Base-by-base conservation (phyloP, 345 rosid genomes). In the Gynandropsis gynandra region DNA sequence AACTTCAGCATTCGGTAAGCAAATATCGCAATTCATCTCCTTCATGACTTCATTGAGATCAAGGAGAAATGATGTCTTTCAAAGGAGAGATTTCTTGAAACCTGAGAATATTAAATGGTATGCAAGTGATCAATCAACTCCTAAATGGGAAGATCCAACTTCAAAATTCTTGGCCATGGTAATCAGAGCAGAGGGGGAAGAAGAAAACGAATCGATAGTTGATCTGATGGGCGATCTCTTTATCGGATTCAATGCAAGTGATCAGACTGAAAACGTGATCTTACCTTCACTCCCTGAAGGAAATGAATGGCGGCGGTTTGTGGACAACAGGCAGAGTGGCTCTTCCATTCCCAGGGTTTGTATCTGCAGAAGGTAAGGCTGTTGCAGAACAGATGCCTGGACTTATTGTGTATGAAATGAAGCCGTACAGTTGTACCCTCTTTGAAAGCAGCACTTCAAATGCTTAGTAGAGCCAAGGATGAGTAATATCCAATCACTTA, bases 311-410 rank as follows among this genome's bases (percentile, higher is more conserved):
- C 41, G 13, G 39, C 65, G 83, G 16, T 62, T 87, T 53, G 86
- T 85, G 1, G 95, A 87, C 59, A 87, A n/a, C n/a, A n/a, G n/a
- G n/a, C n/a, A n/a, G n/a, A n/a, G n/a, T 96, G 6, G 89, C 83
- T 64, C 80, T 87, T 62, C 85, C 86, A 5, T 87, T 70, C 61
- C 95, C 98, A 0, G 85, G 81, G 14, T 92, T 92, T 66, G 85
- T 92, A 79, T 74, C 80, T 2, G 51, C 27, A 0, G 64, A 72
- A 29, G 90, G 90, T 13, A 75, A 73, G 63, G 67, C 76, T 5
- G 76, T 82, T 45, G 61, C 10, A 10, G 80, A 69, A 68, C 72
- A 78, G 66, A 63, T 59, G 67, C 48, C 6, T 14, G 88, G 84
- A 24, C 58, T 66, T 37, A 49, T 68, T 37, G 47, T 68, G 21